These are phyloP conservation scores for Aspergillus saccharolyticus DNA, from an alignment of 495 filamentous ascomycete genomes.

Conservation along the genomic window DNA sequence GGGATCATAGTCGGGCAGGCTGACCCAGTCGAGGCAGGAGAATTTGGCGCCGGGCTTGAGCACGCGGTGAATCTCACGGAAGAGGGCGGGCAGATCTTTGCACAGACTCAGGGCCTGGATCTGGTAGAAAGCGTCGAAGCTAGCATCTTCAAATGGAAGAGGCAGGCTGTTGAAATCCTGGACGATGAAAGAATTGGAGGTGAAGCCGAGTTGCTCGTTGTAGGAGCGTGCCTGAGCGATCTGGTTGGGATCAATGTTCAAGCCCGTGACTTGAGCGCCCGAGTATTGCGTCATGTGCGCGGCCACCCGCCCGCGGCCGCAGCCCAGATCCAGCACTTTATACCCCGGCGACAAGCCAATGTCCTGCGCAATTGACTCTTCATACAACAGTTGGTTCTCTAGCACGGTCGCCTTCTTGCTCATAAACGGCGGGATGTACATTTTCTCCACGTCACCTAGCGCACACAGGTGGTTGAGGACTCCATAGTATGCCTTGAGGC, in stretches of 20 bases:
- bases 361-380: conserved; percentile 50
- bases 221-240: conserved; percentile 51
- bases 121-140: conserved; percentile 61
- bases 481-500: conserved; percentile 56
- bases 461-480: conserved; percentile 62
- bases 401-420: conserved; percentile 49
- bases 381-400: conserved; percentile 54
- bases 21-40: conserved; percentile 57
- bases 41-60: conserved; percentile 55
- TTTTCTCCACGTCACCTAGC: conserved; percentile 63
- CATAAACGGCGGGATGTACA: conserved; percentile 64
- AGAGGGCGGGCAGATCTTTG: conserved; percentile 49
- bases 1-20: conserved; percentile 50
- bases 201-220: conserved; percentile 44
- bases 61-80: conserved; percentile 51
- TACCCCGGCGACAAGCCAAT: conserved; percentile 48
- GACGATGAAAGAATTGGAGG: conserved; percentile 47
- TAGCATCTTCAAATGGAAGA: conserved; percentile 50
- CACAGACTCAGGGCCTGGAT: conserved; percentile 59
- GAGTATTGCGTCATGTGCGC: conserved; percentile 55
- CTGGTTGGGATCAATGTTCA: conserved; percentile 62
- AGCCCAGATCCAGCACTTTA: conserved; percentile 55
- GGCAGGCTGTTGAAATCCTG: conserved; percentile 57
- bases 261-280: conserved; percentile 52
- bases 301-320: conserved; percentile 56